Percentiles rank a stretch among this genome's conserved stretches.
Evolutionary conservation across 345 rosid species (phyloP).

Genomic region (Microcos paniculata): DNA sequence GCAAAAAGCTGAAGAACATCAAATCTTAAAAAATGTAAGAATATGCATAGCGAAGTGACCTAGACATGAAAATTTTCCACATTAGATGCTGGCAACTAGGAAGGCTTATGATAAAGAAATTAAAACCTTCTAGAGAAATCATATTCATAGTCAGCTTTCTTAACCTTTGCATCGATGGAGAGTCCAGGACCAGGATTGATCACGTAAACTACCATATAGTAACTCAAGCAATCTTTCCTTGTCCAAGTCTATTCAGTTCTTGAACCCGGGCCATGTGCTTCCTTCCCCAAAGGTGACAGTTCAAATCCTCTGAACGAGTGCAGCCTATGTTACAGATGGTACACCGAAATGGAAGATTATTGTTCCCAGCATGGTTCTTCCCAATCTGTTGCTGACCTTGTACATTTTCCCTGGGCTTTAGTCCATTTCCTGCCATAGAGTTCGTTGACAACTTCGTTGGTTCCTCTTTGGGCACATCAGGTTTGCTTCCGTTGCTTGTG

Average conservation of each 20-base stretch:
- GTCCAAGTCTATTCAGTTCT: not conserved
- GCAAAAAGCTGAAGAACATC: not conserved
- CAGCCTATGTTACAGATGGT: conserved; percentile 11
- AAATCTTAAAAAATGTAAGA: not conserved
- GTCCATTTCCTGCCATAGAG: not conserved
- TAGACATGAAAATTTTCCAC: not conserved
- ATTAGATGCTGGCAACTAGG: not conserved
- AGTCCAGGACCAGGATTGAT: too few relatives aligned
- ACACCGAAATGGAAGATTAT: not conserved
- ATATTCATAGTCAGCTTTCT: not conserved
- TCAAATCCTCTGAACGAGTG: not conserved
- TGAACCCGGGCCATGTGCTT: conserved; percentile 8
- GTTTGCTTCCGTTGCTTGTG: too few relatives aligned
- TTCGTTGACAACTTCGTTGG: not conserved
- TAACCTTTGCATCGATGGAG: not conserved
- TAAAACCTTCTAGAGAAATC: not conserved
- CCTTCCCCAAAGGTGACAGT: not conserved
- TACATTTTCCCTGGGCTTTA: not conserved
- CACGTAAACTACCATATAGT: not conserved
- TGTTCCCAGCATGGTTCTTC: not conserved
- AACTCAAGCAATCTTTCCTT: not conserved
- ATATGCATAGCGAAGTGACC: not conserved
- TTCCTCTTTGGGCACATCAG: not conserved
- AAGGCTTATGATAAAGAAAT: not conserved
- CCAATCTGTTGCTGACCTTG: not conserved